Conservation (phyloP, 495 filamentous ascomycete genomes). For the Clohesyomyces aquaticus region DNA sequence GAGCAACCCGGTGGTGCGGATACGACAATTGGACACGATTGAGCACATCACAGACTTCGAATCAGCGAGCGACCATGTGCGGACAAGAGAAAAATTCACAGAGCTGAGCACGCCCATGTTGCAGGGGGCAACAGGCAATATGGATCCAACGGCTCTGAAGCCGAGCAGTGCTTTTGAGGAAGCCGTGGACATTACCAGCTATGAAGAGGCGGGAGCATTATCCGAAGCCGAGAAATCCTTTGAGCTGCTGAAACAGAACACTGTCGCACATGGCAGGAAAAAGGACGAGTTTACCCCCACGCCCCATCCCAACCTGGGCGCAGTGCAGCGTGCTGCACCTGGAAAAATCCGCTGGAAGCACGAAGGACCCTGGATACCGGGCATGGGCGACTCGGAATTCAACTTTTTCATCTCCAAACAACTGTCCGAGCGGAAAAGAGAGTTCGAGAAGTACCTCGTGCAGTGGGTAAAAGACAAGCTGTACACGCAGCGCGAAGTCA, state of each 20-base stretch:
- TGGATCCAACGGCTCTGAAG: neutral
- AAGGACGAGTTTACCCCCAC: neutral
- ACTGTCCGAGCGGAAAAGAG: slow-evolving; percentile 55
- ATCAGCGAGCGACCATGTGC: slow-evolving; percentile 78
- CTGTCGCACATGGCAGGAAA: neutral
- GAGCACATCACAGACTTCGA: slow-evolving; percentile 93
- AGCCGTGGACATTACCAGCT: slow-evolving; percentile 54
- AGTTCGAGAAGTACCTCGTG: slow-evolving; percentile 56
- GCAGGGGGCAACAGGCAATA: slow-evolving; percentile 42
- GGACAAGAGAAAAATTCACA: slow-evolving; percentile 84
- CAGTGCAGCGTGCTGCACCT: neutral
- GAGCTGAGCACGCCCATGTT: slow-evolving; percentile 73
- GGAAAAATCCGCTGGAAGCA: slow-evolving; percentile 64
- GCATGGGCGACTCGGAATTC: slow-evolving; percentile 75
- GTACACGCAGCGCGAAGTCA: slow-evolving; percentile 16
- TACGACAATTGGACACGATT: slow-evolving; percentile 76
- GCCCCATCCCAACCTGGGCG: neutral
- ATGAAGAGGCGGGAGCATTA: slow-evolving; percentile 27
- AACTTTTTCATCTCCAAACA: slow-evolving; percentile 62
- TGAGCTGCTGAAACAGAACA: slow-evolving; percentile 65
- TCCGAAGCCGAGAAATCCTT: slow-evolving; percentile 45
- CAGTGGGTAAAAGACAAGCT: slow-evolving; percentile 49
- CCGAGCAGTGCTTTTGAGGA: slow-evolving; percentile 62
- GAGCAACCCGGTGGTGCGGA: slow-evolving; percentile 68
- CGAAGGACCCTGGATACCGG: slow-evolving; percentile 79